A percentile compares a stretch with the other conserved stretches of the same genome.
These are phyloP conservation scores for Plasmodium yoelii DNA, from an alignment of 169 alveolate genomes.

Conservation along the genomic window DNA sequence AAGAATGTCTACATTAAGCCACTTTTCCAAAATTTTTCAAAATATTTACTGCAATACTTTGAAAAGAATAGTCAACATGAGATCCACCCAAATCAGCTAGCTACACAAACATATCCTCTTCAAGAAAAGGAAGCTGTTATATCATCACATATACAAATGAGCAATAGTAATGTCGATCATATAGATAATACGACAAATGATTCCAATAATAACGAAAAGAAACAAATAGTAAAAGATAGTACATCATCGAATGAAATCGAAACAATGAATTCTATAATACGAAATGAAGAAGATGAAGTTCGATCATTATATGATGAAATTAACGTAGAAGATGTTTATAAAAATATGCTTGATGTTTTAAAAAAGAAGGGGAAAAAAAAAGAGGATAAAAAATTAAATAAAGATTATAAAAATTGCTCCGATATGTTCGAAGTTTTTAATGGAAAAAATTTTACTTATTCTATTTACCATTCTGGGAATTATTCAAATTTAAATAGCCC, in stretches of 20 bases:
- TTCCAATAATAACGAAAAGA: background rate
- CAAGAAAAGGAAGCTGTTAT: background rate
- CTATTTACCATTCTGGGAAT: slow-evolving; percentile 49
- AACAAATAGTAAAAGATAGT: background rate
- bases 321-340: slow-evolving; percentile 19
- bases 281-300: background rate
- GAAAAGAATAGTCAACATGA: background rate
- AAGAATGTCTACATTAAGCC: slow-evolving; percentile 46
- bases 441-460: slow-evolving; percentile 12
- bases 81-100: background rate
- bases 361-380: background rate
- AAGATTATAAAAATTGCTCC: background rate
- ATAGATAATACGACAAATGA: background rate
- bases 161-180: background rate
- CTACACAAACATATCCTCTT: background rate
- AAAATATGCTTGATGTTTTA: slow-evolving; percentile 10
- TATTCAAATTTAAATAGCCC: slow-evolving; percentile 37
- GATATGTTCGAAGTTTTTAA: slow-evolving; percentile 6
- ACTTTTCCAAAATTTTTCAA: slow-evolving; percentile 40
- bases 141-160: no score
- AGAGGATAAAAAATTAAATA: background rate
- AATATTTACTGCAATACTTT: slow-evolving; percentile 10
- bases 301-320: slow-evolving; percentile 17
- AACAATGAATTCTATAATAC: no score
- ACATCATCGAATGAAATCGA: background rate